These are phyloP conservation scores for Dillenia suffruticosa DNA, from an alignment of 164 flowering plant genomes.

Conservation along the genomic window DNA sequence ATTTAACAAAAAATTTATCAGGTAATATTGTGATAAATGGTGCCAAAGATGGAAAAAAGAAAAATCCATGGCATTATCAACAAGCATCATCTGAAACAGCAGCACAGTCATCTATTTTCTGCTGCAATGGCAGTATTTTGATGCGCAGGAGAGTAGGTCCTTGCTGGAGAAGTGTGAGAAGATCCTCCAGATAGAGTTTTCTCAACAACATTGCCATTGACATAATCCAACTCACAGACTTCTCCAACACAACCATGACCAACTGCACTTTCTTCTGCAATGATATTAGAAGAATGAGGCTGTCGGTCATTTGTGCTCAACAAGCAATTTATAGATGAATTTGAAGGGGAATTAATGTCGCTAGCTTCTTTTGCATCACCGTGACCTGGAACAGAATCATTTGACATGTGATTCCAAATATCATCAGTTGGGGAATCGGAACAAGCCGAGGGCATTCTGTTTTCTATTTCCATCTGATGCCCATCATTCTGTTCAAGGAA, in stretches of 20 bases:
- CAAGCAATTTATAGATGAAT: neutral
- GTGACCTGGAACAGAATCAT: neutral
- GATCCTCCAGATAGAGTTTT: neutral
- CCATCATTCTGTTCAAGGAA: too few species aligned
- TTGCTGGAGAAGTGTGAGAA: neutral
- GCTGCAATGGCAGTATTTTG: too few species aligned
- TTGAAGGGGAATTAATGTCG: neutral
- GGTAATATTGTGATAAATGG: too few species aligned
- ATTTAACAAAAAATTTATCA: too few species aligned
- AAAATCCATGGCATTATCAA: too few species aligned
- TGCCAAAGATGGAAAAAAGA: too few species aligned
- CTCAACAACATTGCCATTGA: neutral
- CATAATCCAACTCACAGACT: neutral
- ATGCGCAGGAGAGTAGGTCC: neutral
- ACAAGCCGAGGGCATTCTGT: neutral
- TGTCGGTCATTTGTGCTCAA: neutral
- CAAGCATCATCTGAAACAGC: too few species aligned
- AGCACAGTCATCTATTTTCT: too few species aligned
- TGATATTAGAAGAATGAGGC: neutral
- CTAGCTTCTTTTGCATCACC: neutral
- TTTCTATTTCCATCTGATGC: too few species aligned
- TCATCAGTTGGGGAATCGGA: neutral
- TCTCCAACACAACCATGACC: conserved; percentile 4
- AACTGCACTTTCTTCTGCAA: neutral
- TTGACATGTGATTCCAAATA: neutral